These are phyloP conservation scores for Plectosphaerella cucumerina DNA, from an alignment of 2,329 filamentous ascomycete genomes.

Conservation along the genomic window DNA sequence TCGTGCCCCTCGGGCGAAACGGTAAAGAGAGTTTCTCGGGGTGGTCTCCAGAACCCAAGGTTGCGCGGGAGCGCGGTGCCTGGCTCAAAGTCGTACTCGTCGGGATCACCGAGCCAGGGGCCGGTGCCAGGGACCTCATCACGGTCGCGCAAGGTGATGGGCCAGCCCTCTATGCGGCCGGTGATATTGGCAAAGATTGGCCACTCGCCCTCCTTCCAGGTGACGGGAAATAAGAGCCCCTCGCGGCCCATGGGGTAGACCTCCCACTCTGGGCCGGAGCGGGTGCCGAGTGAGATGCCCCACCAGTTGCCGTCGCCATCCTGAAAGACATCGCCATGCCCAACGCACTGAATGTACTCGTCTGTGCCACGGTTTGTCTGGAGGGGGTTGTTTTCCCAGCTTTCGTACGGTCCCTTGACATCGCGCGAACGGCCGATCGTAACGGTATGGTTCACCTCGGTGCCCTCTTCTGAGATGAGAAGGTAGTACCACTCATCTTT, in stretches of 20 bases:
- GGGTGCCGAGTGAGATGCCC: constrained; percentile 32
- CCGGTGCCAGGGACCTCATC: background rate
- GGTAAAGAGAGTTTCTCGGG: constrained; percentile 30
- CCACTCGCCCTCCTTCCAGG: background rate
- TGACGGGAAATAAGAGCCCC: constrained; percentile 25
- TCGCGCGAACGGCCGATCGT: constrained; percentile 28
- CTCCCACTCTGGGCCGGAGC: constrained; percentile 16
- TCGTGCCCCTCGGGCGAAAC: constrained; percentile 30
- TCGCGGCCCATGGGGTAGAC: constrained; percentile 41
- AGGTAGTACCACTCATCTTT: constrained; percentile 37
- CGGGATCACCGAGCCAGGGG: constrained; percentile 30
- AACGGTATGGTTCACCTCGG: constrained; percentile 28
- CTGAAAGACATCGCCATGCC: constrained; percentile 27
- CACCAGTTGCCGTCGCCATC: constrained; percentile 38
- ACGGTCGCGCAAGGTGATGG: constrained; percentile 21
- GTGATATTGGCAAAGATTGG: background rate
- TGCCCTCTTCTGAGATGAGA: constrained; percentile 41
- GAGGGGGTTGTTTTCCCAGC: constrained; percentile 30
- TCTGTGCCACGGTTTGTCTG: constrained; percentile 25
- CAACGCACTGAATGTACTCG: constrained; percentile 24
- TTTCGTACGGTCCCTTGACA: constrained; percentile 31
- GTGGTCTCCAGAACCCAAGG: constrained; percentile 43
- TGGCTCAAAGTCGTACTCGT: constrained; percentile 32
- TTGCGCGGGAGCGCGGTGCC: constrained; percentile 32
- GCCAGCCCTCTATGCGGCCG: constrained; percentile 3